Conservation (phyloP, 1,139 yeast species). For the Suhomyces coccinellae region DNA sequence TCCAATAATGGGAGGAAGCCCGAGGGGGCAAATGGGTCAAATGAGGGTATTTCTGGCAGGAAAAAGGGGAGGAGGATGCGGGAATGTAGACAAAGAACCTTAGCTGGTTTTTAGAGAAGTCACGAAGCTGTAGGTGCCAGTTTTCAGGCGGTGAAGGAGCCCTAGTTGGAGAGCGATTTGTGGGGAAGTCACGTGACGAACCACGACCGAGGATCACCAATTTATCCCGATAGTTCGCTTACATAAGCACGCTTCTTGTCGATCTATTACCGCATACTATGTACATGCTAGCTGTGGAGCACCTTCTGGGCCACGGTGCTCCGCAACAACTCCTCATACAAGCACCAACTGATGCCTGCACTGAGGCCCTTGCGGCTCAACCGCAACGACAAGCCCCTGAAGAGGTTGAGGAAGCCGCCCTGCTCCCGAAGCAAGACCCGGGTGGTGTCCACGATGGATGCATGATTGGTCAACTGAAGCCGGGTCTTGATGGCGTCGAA, state of each 20-base stretch:
- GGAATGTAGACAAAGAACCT: too few relatives aligned
- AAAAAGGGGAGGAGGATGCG: background rate
- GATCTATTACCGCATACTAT: background rate
- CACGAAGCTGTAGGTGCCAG: too few relatives aligned
- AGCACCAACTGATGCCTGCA: conserved; percentile 97
- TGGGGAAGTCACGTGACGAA: conserved; percentile 3
- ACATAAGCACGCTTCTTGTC: background rate
- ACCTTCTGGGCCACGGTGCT: conserved; percentile 8
- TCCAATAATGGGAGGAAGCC: background rate
- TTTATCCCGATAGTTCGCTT: background rate
- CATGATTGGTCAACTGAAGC: conserved; percentile 57
- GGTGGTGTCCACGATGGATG: conserved; percentile 30
- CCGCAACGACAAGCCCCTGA: conserved; percentile 81
- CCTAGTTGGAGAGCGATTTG: background rate
- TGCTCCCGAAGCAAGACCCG: conserved; percentile 43
- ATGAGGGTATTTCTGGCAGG: background rate
- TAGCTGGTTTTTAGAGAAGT: too few relatives aligned
- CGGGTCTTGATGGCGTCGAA: conserved; percentile 93
- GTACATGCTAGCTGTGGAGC: conserved; percentile 8
- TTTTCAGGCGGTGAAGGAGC: too few relatives aligned
- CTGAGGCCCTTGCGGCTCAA: conserved; percentile 83
- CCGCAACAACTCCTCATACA: conserved; percentile 83
- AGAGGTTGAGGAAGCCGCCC: conserved; percentile 64
- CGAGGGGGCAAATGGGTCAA: background rate
- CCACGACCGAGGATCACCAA: background rate